Evolutionary conservation across 805 yeast species (phyloP).

Genomic region (Yamadazyma insecticola): DNA sequence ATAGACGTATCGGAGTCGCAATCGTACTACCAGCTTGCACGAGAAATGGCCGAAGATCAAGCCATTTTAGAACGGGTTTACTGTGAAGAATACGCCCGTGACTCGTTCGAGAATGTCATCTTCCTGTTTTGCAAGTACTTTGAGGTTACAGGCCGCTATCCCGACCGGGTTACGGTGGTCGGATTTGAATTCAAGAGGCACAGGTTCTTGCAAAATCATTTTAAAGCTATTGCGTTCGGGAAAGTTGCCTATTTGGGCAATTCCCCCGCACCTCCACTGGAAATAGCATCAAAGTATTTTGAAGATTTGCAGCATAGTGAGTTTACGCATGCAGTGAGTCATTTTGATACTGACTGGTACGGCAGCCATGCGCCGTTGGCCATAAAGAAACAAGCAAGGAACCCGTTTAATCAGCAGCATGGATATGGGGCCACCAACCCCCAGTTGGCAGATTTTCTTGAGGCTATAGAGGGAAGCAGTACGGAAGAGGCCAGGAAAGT

Average conservation of each 20-base stretch:
- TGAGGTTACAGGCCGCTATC: conserved; percentile 44
- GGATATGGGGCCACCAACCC: conserved; percentile 29
- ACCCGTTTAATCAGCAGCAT: conserved; percentile 49
- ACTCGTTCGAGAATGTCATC: conserved; percentile 72
- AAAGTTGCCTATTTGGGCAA: conserved; percentile 50
- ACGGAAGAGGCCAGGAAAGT: conserved; percentile 5
- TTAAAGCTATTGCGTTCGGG: conserved; percentile 41
- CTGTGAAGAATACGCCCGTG: conserved; percentile 71
- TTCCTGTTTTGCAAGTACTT: conserved; percentile 54
- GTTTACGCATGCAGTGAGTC: conserved; percentile 46
- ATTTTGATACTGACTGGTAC: conserved; percentile 53
- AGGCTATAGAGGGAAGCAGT: conserved; percentile 9
- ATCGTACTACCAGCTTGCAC: conserved; percentile 45
- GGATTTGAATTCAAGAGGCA: conserved; percentile 72
- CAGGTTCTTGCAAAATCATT: conserved; percentile 55
- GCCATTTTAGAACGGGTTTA: conserved; percentile 21
- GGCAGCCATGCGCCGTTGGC: conserved; percentile 45
- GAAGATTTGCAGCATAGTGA: conserved; percentile 47
- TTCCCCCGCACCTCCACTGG: conserved; percentile 45
- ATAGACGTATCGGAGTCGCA: conserved; percentile 56
- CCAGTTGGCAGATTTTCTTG: conserved; percentile 12
- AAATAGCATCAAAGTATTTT: conserved; percentile 35
- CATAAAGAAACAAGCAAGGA: conserved; percentile 48
- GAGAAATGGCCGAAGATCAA: not conserved
- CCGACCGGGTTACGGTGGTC: conserved; percentile 49